Evolutionary conservation across 1,284 basidiomycete species (phyloP).

Genomic region (Malassezia nana): DNA sequence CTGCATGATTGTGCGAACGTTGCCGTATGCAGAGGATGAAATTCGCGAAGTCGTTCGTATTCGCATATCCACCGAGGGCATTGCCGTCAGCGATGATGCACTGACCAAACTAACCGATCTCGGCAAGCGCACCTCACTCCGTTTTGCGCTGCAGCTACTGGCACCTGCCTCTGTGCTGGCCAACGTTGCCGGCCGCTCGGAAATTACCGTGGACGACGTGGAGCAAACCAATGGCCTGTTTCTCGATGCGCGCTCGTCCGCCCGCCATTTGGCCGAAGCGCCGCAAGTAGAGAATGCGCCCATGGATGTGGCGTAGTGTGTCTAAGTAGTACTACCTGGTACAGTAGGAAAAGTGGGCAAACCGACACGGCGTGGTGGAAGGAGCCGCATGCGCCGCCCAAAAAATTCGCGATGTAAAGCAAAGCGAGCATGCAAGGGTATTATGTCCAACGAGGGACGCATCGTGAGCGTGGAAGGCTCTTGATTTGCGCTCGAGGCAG

Average conservation of each 20-base stretch:
- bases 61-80: constrained; percentile 73
- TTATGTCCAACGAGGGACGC: constrained; percentile 19
- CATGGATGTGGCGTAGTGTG: constrained; percentile 15
- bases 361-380: not conserved
- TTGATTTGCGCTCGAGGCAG: not conserved
- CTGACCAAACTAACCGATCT: constrained; percentile 71
- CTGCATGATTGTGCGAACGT: constrained; percentile 92
- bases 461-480: not conserved
- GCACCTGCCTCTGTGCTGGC: constrained; percentile 86
- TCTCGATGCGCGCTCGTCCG: constrained; percentile 67
- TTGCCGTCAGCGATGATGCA: constrained; percentile 67
- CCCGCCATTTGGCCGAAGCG: constrained; percentile 6
- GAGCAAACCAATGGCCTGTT: constrained; percentile 75
- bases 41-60: constrained; percentile 77
- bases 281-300: not conserved
- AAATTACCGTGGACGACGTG: constrained; percentile 77
- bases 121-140: constrained; percentile 71
- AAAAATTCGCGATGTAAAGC: constrained; percentile 35
- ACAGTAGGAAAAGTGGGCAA: constrained; percentile 6
- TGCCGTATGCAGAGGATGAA: constrained; percentile 71
- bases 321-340: not conserved
- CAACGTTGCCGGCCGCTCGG: constrained; percentile 62
- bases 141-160: constrained; percentile 83
- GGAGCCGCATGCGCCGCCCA: constrained; percentile 20
- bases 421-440: constrained; percentile 15